Evolutionary conservation across 441 rosid species (phyloP), one percentile per base, ranked within the genome.

Genomic region (Croton laevigatus): DNA sequence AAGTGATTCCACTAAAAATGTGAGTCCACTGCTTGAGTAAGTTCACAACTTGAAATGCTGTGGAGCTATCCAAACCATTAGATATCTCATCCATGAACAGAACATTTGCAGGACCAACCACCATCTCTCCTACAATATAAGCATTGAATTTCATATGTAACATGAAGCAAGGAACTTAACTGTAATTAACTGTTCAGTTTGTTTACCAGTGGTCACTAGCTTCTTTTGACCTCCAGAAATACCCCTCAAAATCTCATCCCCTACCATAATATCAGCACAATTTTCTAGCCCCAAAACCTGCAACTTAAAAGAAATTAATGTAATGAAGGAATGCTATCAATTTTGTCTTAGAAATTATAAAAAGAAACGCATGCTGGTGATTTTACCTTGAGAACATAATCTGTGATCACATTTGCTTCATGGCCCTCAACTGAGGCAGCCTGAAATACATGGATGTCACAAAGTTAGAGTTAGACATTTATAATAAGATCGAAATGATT

Each of bases 211-310:
- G 20, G 97, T 90, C 44, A 92, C 90, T 51, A 96, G 90, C 84
- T 87, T 92, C 81, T 61, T 88, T 75, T 92, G 93, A 53, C 95
- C 95, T 34, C 97, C 98, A 4, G 98, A 92, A 73, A 92, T 85
- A 44, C 97, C 98, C 70, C 95, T 79, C 57, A 87, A 11, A 90
- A 92, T 86, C 52, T 92, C 93, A 75, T 90, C 86, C 0, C 97
- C 97, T 3, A 92, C 88, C 80, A 92, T 63, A 6, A 88, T 87
- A 78, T 91, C 96, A 4, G 94, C 91, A 52, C 97, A 91, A 3
- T 76, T 71, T 44, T 92, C 96, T 32, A 92, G 87, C 62, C 97
- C 97, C 70, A 90, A 74, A 70, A 93, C 67, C 98, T 92, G 78
- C 23, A 68, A 46, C 0, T 10, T 10, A 46, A 46, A 13, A 46